Percentiles rank a stretch among this genome's conserved stretches.
Evolutionary conservation across 2,329 filamentous ascomycete genomes (phyloP).

Genomic region (Fusarium sp.): DNA sequence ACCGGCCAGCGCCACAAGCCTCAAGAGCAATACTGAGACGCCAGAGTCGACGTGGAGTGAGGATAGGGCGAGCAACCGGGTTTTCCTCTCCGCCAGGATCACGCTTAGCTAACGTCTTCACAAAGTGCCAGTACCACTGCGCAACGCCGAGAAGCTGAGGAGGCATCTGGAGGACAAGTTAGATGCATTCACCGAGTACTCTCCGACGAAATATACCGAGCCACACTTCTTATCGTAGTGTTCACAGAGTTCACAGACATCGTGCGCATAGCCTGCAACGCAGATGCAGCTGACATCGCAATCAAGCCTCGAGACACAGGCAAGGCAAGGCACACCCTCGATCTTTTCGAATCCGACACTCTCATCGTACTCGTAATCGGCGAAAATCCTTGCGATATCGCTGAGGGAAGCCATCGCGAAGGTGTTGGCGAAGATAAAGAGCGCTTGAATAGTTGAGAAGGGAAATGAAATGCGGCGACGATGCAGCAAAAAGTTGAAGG

Average conservation of each 20-base stretch:
- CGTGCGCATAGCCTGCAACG: no score
- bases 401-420: not conserved
- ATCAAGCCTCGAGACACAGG: accelerated
- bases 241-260: no score
- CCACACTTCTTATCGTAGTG: accelerated
- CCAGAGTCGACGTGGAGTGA: no score
- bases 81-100: no score
- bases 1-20: no score
- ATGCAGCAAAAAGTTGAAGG: no score
- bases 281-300: not conserved
- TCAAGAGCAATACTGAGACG: no score
- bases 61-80: no score
- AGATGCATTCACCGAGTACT: not conserved
- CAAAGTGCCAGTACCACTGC: not conserved
- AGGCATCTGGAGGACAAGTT: not conserved
- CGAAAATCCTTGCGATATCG: accelerated
- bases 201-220: accelerated
- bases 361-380: not conserved
- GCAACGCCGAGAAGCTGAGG: not conserved
- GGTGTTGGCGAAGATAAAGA: accelerated
- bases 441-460: not conserved
- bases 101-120: accelerated
- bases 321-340: accelerated
- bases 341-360: accelerated
- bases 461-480: no score